Base-by-base conservation (phyloP, 805 yeast species). In the Teunomyces kruisii region DNA sequence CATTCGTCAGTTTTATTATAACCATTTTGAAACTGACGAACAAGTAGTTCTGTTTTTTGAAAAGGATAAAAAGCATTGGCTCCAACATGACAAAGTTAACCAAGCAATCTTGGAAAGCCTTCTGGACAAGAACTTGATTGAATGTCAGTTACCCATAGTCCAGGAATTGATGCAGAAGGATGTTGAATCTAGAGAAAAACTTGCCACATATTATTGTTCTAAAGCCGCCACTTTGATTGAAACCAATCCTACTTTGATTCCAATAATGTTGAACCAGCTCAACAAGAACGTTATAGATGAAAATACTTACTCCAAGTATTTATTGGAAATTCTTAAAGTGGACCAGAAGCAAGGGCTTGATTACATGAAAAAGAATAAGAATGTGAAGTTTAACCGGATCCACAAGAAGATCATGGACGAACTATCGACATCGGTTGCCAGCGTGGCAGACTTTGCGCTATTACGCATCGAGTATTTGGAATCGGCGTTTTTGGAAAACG, bases 391-490 rank as follows among this genome's bases (percentile, higher is more conserved):
- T 42, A 57, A 52, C 32, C 47, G 50, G 3, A 61, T 64, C 5
- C 70, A 69, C 47, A 57, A 55, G 38, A 50, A 51, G 9, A 67
- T 72, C 16, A 50, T 71, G 52, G 51, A 58, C 28, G 68, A 68
- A 33, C 43, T 68, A 1, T 47, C 66, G 5, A 48, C 52, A 17
- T 50, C 58, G 2, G 44, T 52, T 13, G 42, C 46, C 9, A 50
- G 57, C 19, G 62, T 57, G 31, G 31, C 53, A 10, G 61, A 53
- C 26, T 62, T 68, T 44, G 47, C 66, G 0, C 47, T 53, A 1
- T 57, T 72, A 9, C 66, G 63, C 42, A 55, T 68, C 10, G 75
- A 72, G 32, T 62, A 62, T 39, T 49, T 68, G 15, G 75, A 72
- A 47, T 55, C 63, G 16, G 40, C 59, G 0, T 62, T 62, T 38